Conservation (phyloP, 805 yeast species). For the Grigorovia jiainica region DNA sequence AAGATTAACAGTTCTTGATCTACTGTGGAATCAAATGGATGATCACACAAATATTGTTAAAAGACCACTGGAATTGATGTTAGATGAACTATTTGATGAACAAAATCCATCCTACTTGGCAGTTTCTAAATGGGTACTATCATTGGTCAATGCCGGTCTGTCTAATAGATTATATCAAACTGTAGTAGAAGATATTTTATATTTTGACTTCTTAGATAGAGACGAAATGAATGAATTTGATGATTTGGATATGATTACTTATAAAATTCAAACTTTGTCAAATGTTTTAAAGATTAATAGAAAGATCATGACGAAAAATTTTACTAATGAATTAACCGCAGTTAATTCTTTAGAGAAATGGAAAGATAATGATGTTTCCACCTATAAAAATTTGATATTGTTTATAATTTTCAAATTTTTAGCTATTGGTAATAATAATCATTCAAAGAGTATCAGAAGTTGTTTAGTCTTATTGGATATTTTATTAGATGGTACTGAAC, state of each 20-base stretch:
- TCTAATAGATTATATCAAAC: conserved; percentile 52
- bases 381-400: conserved; percentile 50
- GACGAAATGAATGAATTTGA: conserved; percentile 34
- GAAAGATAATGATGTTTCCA: conserved; percentile 40
- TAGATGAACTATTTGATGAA: conserved; percentile 49
- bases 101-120: conserved; percentile 35
- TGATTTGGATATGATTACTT: conserved; percentile 56
- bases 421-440: conserved; percentile 22
- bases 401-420: conserved; percentile 40
- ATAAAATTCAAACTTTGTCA: conserved; percentile 45
- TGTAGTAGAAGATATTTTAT: conserved; percentile 45
- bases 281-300: conserved; percentile 42
- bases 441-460: conserved; percentile 33
- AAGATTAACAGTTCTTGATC: conserved; percentile 47
- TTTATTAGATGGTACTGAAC: conserved; percentile 50
- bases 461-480: conserved; percentile 37
- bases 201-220: conserved; percentile 29
- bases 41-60: conserved; percentile 30
- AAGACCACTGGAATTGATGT: conserved; percentile 54
- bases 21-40: conserved; percentile 68
- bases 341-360: conserved; percentile 31
- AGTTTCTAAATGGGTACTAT: conserved; percentile 42
- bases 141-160: conserved; percentile 41
- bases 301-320: conserved; percentile 35
- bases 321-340: conserved; percentile 51